Percentiles rank a stretch among this genome's conserved stretches.
Conservation (phyloP, 2,329 filamentous ascomycete genomes). For the Fusarium sp. region DNA sequence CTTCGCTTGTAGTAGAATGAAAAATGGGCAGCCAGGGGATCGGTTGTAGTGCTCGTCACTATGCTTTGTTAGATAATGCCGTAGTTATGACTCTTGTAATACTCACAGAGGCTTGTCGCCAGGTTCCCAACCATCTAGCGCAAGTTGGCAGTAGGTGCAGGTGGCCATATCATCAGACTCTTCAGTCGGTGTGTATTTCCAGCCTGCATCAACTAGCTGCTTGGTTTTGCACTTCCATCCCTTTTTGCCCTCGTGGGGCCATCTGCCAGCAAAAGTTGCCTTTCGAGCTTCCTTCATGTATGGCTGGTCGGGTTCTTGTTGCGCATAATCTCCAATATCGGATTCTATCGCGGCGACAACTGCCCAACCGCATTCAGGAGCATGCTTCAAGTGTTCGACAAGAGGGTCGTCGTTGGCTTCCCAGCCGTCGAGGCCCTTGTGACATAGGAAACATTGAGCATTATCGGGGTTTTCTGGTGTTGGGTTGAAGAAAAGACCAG, state of each 20-base stretch:
- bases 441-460: slow-evolving; percentile 87
- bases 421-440: slow-evolving; percentile 89
- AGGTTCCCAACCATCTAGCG: slow-evolving; percentile 93
- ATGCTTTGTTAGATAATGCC: slow-evolving; percentile 39
- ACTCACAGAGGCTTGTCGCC: slow-evolving; percentile 87
- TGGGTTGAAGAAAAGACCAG: slow-evolving; percentile 91
- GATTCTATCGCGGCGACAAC: slow-evolving; percentile 73
- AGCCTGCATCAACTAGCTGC: slow-evolving; percentile 92
- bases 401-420: slow-evolving; percentile 86
- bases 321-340: slow-evolving; percentile 69
- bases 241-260: slow-evolving; percentile 90
- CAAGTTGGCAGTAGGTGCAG: slow-evolving; percentile 89
- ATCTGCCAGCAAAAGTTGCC: slow-evolving; percentile 83
- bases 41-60: slow-evolving; percentile 89
- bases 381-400: slow-evolving; percentile 85
- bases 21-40: slow-evolving; percentile 84
- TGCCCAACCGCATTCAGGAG: slow-evolving; percentile 87
- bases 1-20: slow-evolving; percentile 73
- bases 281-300: slow-evolving; percentile 80
- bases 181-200: slow-evolving; percentile 88
- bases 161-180: slow-evolving; percentile 91
- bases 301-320: slow-evolving; percentile 78
- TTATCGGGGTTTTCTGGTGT: slow-evolving; percentile 83
- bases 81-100: slow-evolving; percentile 8
- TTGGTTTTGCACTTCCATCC: slow-evolving; percentile 91